Conservation (phyloP, 305 asterid species). For the Fraxinus dipetala region DNA sequence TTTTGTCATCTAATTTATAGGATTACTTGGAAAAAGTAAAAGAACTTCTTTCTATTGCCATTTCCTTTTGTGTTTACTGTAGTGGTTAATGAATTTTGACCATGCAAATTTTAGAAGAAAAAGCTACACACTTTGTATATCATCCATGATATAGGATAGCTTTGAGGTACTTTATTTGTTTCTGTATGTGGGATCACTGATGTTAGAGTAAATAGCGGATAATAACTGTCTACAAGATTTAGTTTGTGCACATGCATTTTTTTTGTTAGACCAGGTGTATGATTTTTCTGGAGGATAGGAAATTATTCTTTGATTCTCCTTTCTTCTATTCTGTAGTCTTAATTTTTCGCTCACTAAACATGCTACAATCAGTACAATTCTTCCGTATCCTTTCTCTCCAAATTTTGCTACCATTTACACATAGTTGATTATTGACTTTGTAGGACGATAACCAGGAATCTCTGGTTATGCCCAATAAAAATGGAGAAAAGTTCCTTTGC, state of each 20-base stretch:
- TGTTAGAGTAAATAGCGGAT: neutral
- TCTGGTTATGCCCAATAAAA: slow-evolving; percentile 63
- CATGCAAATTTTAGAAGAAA: neutral
- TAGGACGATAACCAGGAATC: slow-evolving; percentile 90
- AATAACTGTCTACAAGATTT: neutral
- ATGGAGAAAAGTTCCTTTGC: slow-evolving; percentile 78
- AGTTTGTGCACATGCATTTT: neutral
- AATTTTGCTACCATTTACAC: slow-evolving; percentile 6
- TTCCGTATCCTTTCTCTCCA: neutral
- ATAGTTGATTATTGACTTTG: slow-evolving; percentile 25
- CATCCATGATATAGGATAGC: neutral
- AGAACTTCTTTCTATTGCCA: neutral
- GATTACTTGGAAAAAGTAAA: neutral
- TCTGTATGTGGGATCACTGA: neutral
- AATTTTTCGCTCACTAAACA: neutral
- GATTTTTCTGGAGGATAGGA: neutral
- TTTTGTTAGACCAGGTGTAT: neutral
- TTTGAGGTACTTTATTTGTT: neutral
- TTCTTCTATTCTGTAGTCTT: neutral
- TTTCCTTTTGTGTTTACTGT: neutral
- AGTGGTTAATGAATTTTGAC: neutral
- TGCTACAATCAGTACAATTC: neutral
- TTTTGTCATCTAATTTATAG: neutral
- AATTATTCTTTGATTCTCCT: neutral
- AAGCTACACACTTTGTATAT: neutral